Base-by-base conservation (phyloP, 2,329 filamentous ascomycete species). In the Teratosphaeriaceae sp. region DNA sequence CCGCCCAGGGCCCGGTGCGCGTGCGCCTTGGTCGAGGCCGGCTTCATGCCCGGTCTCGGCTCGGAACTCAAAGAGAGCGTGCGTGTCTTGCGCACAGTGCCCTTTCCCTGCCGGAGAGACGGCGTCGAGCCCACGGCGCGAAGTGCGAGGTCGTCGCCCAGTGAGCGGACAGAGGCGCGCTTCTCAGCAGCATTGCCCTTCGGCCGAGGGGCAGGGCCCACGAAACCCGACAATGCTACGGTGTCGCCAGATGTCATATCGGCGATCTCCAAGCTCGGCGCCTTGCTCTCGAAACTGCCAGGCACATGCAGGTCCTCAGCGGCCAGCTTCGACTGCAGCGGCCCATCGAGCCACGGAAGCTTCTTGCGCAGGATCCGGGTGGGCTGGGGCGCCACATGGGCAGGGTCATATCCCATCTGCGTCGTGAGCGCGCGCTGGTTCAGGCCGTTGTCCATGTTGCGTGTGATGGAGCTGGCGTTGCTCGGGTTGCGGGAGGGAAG, bases 281-380 rank as follows among this genome's bases (percentile, higher is more conserved):
- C 31, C 6, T n/a, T 9, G 15, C 22, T 8, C 26, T 41, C 19
- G 13, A 31, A 41, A 6, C 37, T 18, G 22, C 20, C 24, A 9
- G 21, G 33, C 19, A 38, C n/a, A n/a, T 34, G 15, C 31, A 20
- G 8, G n/a, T 41, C 23, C 37, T 22, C 34, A 23, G n/a, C n/a
- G n/a, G n/a, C n/a, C n/a, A 35, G 20, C 21, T 37, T 45, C 12
- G n/a, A 20, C 31, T 38, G 35, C 13, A 37, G 38, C 38, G 21
- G 27, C 12, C 43, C 42, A 24, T 53, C 49, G 20, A 55, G 48
- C 53, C 53, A 56, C 24, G 57, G 57, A 34, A 60, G 45, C 45
- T 45, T 55, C 46, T 58, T 58, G 15, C 52, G 46, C n/a, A 36
- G 18, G 26, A 45, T 21, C 16, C n/a, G 16, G 7, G 29, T 19